phyloP scores from a whole-genome alignment of 2,329 filamentous ascomycete species.

The Xenosphaeropsis pyriputrescens region DNA sequence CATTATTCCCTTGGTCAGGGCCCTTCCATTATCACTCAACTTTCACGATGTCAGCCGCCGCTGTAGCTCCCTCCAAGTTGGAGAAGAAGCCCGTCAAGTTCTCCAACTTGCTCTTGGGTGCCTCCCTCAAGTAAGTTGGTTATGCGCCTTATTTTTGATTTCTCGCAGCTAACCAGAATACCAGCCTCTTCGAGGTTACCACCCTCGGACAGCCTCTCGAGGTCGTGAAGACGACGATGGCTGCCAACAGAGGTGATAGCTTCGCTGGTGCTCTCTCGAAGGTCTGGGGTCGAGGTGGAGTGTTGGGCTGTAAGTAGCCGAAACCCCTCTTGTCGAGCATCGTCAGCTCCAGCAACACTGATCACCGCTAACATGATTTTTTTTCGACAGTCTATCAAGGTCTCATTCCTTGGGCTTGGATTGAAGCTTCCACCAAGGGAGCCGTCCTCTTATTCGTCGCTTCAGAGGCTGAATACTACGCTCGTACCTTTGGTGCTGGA shows the following conservation, averaged over 20 bases:
- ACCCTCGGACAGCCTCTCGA: conserved; percentile 69
- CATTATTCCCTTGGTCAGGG: conserved; percentile 96
- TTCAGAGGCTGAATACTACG: conserved; percentile 94
- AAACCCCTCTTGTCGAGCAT: background rate
- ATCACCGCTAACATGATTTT: background rate
- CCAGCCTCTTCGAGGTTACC: conserved; percentile 30
- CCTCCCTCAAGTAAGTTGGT: conserved; percentile 1
- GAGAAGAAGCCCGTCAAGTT: conserved; percentile 99
- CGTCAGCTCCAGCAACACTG: background rate
- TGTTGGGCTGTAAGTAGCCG: conserved; percentile 70
- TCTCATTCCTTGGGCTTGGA: conserved; percentile 99
- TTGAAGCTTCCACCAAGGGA: conserved; percentile 98
- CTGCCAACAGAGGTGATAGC: conserved; percentile 82
- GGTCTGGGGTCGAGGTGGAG: conserved; percentile 89
- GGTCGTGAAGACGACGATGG: conserved; percentile 99
- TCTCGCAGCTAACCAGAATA: no score
- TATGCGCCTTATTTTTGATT: no score
- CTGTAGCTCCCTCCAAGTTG: conserved; percentile 41
- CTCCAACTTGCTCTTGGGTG: conserved; percentile 71
- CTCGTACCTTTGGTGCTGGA: conserved; percentile 65
- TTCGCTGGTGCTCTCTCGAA: conserved; percentile 69
- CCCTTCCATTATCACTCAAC: conserved; percentile 43
- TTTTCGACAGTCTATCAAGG: conserved; percentile 78
- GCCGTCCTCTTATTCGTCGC: conserved; percentile 98
- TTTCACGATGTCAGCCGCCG: conserved; percentile 46